Evolutionary conservation across 768 basidiomycete species (phyloP).

Genomic region (Cytidiella melzeri): DNA sequence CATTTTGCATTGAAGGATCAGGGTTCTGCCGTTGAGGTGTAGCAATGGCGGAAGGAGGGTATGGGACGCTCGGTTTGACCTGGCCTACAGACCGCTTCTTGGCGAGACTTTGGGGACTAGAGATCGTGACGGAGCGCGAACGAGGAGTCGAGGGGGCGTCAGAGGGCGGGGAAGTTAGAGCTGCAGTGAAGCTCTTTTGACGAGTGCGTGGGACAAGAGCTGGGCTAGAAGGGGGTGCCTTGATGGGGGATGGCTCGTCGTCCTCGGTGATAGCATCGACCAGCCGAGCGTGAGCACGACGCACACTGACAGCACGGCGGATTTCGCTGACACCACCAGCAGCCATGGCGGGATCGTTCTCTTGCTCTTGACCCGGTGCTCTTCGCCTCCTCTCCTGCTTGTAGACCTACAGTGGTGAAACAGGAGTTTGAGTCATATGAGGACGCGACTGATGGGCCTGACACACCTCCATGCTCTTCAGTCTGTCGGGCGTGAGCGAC

Average conservation of each 20-base stretch:
- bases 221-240: slow-evolving; percentile 31
- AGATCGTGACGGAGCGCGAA: slow-evolving; percentile 20
- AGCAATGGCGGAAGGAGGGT: slow-evolving; percentile 4
- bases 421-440: slow-evolving; percentile 4
- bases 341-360: slow-evolving; percentile 3
- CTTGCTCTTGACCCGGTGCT: not conserved
- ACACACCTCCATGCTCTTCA: slow-evolving; percentile 90
- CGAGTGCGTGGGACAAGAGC: slow-evolving; percentile 4
- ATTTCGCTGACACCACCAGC: slow-evolving; percentile 9
- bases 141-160: not conserved
- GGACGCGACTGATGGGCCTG: slow-evolving; percentile 1
- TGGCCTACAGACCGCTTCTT: slow-evolving; percentile 6
- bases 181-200: slow-evolving; percentile 9
- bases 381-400: slow-evolving; percentile 13
- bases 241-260: slow-evolving; percentile 36
- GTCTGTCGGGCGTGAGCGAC: slow-evolving; percentile 88
- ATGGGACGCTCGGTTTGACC: slow-evolving; percentile 2
- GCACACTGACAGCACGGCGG: slow-evolving; percentile 18
- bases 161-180: slow-evolving; percentile 17
- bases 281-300: slow-evolving; percentile 42
- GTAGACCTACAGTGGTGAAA: slow-evolving; percentile 11
- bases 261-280: slow-evolving; percentile 59
- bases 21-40: slow-evolving; percentile 6
- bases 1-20: slow-evolving; percentile 2
- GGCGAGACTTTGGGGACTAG: slow-evolving; percentile 8